Percentiles rank a stretch among this genome's conserved stretches.
These are phyloP conservation scores for Entophlyctis luteolus DNA, from an alignment of 192 early-diverging fungal species.

Conservation along the genomic window DNA sequence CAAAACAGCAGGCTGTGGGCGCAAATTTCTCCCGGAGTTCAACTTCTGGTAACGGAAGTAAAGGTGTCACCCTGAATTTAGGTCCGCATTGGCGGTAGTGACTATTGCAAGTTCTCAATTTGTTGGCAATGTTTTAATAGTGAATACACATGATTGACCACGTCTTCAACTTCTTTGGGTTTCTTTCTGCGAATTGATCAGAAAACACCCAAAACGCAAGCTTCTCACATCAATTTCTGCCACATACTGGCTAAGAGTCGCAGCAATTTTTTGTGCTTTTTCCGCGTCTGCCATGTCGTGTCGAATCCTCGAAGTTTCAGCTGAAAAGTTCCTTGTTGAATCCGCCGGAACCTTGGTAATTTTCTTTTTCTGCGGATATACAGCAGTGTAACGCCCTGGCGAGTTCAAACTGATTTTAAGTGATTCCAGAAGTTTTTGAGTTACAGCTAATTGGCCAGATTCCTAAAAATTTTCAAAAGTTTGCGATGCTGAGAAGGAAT, in stretches of 20 bases:
- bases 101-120: background rate
- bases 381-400: background rate
- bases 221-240: background rate
- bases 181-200: background rate
- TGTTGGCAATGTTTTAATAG: background rate
- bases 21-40: slow-evolving; percentile 21
- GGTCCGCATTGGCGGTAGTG: slow-evolving; percentile 10
- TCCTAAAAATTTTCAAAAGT: too few species aligned
- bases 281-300: slow-evolving; percentile 6
- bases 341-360: too few species aligned
- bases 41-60: slow-evolving; percentile 7
- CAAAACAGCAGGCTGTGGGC: slow-evolving; percentile 8
- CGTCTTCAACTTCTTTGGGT: background rate
- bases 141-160: background rate
- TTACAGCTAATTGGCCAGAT: too few species aligned
- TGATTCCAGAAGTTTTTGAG: background rate
- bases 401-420: background rate
- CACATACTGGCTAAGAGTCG: background rate
- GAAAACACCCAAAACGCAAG: background rate
- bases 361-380: too few species aligned
- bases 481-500: too few species aligned
- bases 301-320: slow-evolving; percentile 5
- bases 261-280: slow-evolving; percentile 9
- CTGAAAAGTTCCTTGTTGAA: background rate
- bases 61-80: background rate